phyloP scores from a whole-genome alignment of 1,284 basidiomycete genomes.

The Moesziomyces parantarcticus region DNA sequence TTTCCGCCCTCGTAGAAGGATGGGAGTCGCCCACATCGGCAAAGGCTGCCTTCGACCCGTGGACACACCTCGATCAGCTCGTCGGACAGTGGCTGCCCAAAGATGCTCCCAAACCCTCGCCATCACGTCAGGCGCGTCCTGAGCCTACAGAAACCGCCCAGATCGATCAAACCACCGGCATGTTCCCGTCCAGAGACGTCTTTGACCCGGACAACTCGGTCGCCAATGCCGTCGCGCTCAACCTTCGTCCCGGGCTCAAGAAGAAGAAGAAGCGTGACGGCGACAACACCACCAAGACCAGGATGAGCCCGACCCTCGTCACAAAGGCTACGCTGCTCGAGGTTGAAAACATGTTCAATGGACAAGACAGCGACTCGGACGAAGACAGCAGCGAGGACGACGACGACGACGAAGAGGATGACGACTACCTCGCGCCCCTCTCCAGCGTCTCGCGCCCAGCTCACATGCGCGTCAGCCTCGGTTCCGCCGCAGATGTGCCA shows the following conservation, averaged over 20 bases:
- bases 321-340: constrained; percentile 62
- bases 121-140: constrained; percentile 1
- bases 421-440: constrained; percentile 32
- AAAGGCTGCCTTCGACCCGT: constrained; percentile 46
- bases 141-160: constrained; percentile 34
- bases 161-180: constrained; percentile 36
- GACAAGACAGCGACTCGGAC: constrained; percentile 46
- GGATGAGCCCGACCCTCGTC: constrained; percentile 57
- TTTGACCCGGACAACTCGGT: constrained; percentile 51
- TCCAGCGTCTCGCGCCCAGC: constrained; percentile 18
- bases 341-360: constrained; percentile 65
- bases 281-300: constrained; percentile 27
- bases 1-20: constrained; percentile 22
- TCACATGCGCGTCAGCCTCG: constrained; percentile 22
- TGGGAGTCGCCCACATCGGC: constrained; percentile 25
- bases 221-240: constrained; percentile 47
- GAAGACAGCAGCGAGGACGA: constrained; percentile 44
- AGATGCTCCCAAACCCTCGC: neutral
- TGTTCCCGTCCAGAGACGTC: constrained; percentile 38
- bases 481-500: constrained; percentile 41
- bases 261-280: constrained; percentile 49
- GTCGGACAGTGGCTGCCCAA: constrained; percentile 58
- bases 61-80: constrained; percentile 53
- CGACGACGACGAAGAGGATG: constrained; percentile 38
- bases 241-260: constrained; percentile 38